phyloP scores from a whole-genome alignment of 2,329 filamentous ascomycete genomes.

The Calonectria pseudoturangicola region DNA sequence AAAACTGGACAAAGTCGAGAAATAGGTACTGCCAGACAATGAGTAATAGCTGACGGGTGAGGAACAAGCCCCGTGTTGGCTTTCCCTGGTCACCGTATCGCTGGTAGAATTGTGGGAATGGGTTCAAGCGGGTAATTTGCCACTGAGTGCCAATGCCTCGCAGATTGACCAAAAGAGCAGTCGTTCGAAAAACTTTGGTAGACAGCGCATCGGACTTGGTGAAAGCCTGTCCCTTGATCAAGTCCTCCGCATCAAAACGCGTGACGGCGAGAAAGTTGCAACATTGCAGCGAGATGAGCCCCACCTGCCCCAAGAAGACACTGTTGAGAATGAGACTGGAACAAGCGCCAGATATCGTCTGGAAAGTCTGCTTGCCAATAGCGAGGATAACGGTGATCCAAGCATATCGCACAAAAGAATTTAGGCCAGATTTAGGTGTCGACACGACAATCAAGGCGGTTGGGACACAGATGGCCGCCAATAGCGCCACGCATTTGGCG shows the following conservation, averaged over 20 bases:
- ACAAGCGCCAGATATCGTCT: not conserved
- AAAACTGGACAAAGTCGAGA: not conserved
- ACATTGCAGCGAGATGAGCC: not conserved
- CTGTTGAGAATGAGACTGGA: not conserved
- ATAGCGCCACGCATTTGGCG: not conserved
- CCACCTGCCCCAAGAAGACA: not conserved
- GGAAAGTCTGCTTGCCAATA: not conserved
- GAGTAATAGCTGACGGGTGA: not conserved
- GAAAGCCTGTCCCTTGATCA: not conserved
- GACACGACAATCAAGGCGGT: not conserved
- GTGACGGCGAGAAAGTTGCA: conserved; percentile 10
- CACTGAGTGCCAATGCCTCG: not conserved
- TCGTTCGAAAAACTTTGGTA: not conserved
- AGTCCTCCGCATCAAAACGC: not conserved
- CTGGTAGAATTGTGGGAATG: not conserved
- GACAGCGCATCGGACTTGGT: not conserved
- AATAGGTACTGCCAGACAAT: conserved; percentile 9
- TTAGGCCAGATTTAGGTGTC: not conserved
- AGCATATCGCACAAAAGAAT: conserved; percentile 10
- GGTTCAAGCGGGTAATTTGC: not conserved
- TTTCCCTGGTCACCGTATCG: not conserved
- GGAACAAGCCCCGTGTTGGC: not conserved
- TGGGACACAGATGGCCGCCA: not conserved
- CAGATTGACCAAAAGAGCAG: not conserved
- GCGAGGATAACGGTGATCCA: conserved; percentile 2